Evolutionary conservation across 306 rosid genomes (phyloP).

Genomic region (Cercis canadensis): DNA sequence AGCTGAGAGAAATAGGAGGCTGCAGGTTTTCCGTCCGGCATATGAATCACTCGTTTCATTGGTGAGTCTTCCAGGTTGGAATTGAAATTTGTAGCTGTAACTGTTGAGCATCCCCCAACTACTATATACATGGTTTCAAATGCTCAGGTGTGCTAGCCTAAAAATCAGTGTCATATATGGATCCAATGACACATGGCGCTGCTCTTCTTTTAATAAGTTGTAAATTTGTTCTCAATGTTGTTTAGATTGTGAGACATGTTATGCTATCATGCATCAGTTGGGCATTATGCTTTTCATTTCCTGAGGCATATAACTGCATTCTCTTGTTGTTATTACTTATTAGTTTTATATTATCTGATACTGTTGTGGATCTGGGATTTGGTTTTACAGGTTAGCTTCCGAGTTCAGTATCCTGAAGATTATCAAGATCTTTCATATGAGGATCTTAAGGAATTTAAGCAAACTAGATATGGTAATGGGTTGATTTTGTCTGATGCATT

Average conservation of each 20-base stretch:
- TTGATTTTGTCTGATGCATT: constrained; percentile 37
- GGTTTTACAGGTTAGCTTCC: constrained; percentile 81
- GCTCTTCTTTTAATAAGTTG: constrained; percentile 8
- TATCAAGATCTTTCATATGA: constrained; percentile 88
- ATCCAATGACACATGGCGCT: constrained; percentile 4
- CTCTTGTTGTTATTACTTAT: not conserved
- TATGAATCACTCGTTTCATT: constrained; percentile 94
- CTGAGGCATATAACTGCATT: not conserved
- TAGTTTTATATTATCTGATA: constrained; percentile 23
- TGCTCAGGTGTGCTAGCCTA: constrained; percentile 13
- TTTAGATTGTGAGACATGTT: constrained; percentile 35
- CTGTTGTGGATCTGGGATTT: constrained; percentile 36
- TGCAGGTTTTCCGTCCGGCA: constrained; percentile 81
- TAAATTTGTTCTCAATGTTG: constrained; percentile 21
- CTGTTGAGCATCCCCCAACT: constrained; percentile 4
- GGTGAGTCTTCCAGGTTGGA: constrained; percentile 62
- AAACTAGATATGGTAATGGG: constrained; percentile 94
- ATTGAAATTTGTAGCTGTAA: constrained; percentile 21
- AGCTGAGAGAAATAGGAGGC: constrained; percentile 90
- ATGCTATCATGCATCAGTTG: constrained; percentile 12
- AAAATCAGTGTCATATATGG: constrained; percentile 23
- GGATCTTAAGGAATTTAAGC: constrained; percentile 96
- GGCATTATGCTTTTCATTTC: constrained; percentile 1
- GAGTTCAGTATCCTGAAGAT: constrained; percentile 98
- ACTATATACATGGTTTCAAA: constrained; percentile 12